Evolutionary conservation across 352 stramenopile species (phyloP).

Genomic region (Phytophthora sansomeana): DNA sequence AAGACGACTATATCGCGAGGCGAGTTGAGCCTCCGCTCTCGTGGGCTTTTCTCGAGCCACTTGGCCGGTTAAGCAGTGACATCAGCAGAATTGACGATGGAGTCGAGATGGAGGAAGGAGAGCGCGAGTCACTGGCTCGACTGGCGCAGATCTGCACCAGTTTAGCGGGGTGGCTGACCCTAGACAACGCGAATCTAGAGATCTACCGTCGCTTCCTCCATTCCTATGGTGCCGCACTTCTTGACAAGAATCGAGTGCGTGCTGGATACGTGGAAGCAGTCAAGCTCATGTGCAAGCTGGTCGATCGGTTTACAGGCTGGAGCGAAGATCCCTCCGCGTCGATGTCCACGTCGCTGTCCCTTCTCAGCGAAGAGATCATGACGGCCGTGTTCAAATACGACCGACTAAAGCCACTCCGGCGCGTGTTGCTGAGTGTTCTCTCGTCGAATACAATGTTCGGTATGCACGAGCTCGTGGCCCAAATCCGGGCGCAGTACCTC

Average conservation of each 20-base stretch:
- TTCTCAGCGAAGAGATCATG: slow-evolving; percentile 46
- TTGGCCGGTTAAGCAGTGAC: slow-evolving; percentile 1
- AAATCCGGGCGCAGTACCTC: slow-evolving; percentile 43
- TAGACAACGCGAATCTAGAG: slow-evolving; percentile 39
- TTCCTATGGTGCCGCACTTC: slow-evolving; percentile 28
- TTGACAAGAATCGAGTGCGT: slow-evolving; percentile 43
- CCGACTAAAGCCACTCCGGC: slow-evolving; percentile 36
- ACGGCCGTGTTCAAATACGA: slow-evolving; percentile 47
- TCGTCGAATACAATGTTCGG: slow-evolving; percentile 44
- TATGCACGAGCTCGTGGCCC: slow-evolving; percentile 47
- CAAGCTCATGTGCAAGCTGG: slow-evolving; percentile 34
- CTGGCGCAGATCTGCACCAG: slow-evolving; percentile 36
- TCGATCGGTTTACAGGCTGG: slow-evolving; percentile 34
- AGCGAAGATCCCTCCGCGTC: slow-evolving; percentile 7
- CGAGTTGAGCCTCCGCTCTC: slow-evolving; percentile 20
- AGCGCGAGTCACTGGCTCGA: slow-evolving; percentile 14
- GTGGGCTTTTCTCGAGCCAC: slow-evolving; percentile 36
- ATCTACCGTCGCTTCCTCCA: slow-evolving; percentile 36
- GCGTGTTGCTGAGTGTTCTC: slow-evolving; percentile 35
- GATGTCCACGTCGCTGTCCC: slow-evolving; percentile 26
- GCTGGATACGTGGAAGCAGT: slow-evolving; percentile 41
- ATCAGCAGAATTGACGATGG: neutral
- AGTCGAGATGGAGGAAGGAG: neutral
- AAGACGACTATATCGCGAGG: neutral
- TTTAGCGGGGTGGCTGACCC: slow-evolving; percentile 40